phyloP scores from a whole-genome alignment of 768 basidiomycete species.

The Tephrocybe sp. region DNA sequence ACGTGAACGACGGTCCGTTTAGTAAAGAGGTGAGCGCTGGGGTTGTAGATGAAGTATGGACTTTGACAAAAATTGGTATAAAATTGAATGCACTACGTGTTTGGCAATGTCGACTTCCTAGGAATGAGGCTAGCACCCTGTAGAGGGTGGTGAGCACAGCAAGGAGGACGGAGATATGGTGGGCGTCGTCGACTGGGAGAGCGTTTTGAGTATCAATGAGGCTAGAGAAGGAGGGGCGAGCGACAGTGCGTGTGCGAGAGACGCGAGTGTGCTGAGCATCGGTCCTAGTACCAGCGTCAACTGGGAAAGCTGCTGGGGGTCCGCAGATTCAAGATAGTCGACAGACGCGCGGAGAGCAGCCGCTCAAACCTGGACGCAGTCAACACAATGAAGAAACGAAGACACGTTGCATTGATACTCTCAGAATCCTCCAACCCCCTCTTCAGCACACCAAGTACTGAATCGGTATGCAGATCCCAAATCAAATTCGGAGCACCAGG shows the following conservation, averaged over 20 bases:
- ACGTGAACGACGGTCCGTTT: too few relatives aligned
- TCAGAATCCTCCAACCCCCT: conserved; percentile 65
- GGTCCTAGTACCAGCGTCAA: conserved; percentile 59
- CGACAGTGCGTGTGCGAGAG: conserved; percentile 40
- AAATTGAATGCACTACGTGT: too few relatives aligned
- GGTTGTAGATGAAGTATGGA: too few relatives aligned
- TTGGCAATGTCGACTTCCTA: too few relatives aligned
- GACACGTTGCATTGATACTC: conserved; percentile 67
- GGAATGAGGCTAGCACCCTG: too few relatives aligned
- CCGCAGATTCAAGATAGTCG: conserved; percentile 64
- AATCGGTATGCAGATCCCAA: conserved; percentile 72
- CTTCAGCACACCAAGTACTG: conserved; percentile 63
- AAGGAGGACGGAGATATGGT: conserved; percentile 63
- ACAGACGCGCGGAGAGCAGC: conserved; percentile 70
- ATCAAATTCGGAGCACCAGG: conserved; percentile 73
- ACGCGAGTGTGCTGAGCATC: conserved; percentile 73
- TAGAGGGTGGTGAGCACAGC: conserved; percentile 69
- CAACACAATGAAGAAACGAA: too few relatives aligned
- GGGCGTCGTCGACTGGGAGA: too few relatives aligned
- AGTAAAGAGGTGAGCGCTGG: too few relatives aligned
- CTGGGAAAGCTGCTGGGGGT: conserved; percentile 58
- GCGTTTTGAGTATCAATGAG: too few relatives aligned
- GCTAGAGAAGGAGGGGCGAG: not conserved
- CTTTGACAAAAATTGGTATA: too few relatives aligned
- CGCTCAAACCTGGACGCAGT: conserved; percentile 49